These are phyloP conservation scores for Neurospora sp. DNA, from an alignment of 495 filamentous ascomycete genomes.

Conservation along the genomic window DNA sequence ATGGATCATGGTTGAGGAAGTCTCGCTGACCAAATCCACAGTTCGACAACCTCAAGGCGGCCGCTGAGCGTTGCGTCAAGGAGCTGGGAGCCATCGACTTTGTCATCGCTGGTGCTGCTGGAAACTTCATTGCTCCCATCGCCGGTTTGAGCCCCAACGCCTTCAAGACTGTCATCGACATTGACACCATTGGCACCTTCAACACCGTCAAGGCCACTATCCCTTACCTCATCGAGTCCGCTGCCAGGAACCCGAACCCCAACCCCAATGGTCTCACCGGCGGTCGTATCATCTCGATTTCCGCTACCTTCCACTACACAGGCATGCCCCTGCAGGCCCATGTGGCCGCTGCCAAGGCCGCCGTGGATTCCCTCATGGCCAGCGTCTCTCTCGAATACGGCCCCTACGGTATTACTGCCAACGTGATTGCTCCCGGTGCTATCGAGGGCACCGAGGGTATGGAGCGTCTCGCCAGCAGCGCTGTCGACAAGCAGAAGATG, in stretches of 20 bases:
- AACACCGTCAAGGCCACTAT: conserved; percentile 91
- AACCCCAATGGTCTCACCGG: conserved; percentile 45
- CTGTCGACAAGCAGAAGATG: conserved; percentile 15
- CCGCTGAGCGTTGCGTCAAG: conserved; percentile 64
- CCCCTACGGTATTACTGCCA: conserved; percentile 77
- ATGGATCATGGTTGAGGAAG: conserved; percentile 2
- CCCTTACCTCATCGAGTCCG: conserved; percentile 66
- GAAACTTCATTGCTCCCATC: conserved; percentile 91
- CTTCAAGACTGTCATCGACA: conserved; percentile 93
- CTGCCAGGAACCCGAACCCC: conserved; percentile 44
- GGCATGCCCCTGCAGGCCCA: conserved; percentile 77
- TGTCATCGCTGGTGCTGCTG: conserved; percentile 92
- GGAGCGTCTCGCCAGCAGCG: conserved; percentile 36
- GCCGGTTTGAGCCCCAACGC: conserved; percentile 72
- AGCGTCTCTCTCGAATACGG: conserved; percentile 77
- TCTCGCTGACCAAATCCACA: conserved; percentile 20
- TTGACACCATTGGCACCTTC: conserved; percentile 86
- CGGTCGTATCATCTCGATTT: conserved; percentile 80
- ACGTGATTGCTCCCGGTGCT: conserved; percentile 75
- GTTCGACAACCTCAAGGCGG: conserved; percentile 54
- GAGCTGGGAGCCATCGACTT: conserved; percentile 85
- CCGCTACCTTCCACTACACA: conserved; percentile 81
- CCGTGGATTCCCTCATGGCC: conserved; percentile 70
- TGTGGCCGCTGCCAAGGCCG: conserved; percentile 83
- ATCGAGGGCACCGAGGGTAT: conserved; percentile 59